Percentiles rank a stretch among this genome's conserved stretches.
Conservation (phyloP, 768 basidiomycete genomes). For the Rhizopogon rudus region DNA sequence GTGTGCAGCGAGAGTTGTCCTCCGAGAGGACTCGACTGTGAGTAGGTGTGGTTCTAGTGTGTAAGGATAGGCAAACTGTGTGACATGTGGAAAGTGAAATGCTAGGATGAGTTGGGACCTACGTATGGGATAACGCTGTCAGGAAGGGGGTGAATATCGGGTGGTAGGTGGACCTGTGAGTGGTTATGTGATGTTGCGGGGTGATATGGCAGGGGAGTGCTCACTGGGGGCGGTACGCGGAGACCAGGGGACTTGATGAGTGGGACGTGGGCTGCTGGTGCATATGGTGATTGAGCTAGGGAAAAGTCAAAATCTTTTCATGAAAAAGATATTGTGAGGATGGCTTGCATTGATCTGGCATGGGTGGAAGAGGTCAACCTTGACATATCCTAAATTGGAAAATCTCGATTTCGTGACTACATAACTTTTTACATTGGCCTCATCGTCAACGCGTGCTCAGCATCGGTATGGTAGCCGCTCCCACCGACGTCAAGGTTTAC, state of each 20-base stretch:
- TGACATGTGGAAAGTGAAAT: constrained; percentile 1
- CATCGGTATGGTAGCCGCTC: constrained; percentile 26
- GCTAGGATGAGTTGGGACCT: constrained; percentile 15
- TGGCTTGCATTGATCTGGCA: constrained; percentile 1
- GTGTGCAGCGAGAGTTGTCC: constrained; percentile 60
- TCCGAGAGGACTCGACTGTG: constrained; percentile 67
- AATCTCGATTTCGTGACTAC: no score
- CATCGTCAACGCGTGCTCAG: no score
- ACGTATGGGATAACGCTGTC: constrained; percentile 89
- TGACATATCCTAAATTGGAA: no score
- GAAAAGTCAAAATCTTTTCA: no score
- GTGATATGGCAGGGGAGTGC: constrained; percentile 9
- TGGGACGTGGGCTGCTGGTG: constrained; percentile 69
- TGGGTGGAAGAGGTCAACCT: neutral
- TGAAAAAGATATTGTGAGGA: neutral
- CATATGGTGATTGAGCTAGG: constrained; percentile 60
- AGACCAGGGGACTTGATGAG: constrained; percentile 91
- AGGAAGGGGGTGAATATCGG: constrained; percentile 92
- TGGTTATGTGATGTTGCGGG: no score
- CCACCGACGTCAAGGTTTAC: constrained; percentile 73
- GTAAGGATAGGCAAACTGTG: constrained; percentile 94
- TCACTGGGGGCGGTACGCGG: constrained; percentile 76
- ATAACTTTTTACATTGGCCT: no score
- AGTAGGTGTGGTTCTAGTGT: constrained; percentile 86
- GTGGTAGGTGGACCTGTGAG: constrained; percentile 74